Percentiles rank a stretch among this genome's conserved stretches.
phyloP scores from a whole-genome alignment of 192 early-diverging fungal species.

The Umbelopsis vinacea region DNA sequence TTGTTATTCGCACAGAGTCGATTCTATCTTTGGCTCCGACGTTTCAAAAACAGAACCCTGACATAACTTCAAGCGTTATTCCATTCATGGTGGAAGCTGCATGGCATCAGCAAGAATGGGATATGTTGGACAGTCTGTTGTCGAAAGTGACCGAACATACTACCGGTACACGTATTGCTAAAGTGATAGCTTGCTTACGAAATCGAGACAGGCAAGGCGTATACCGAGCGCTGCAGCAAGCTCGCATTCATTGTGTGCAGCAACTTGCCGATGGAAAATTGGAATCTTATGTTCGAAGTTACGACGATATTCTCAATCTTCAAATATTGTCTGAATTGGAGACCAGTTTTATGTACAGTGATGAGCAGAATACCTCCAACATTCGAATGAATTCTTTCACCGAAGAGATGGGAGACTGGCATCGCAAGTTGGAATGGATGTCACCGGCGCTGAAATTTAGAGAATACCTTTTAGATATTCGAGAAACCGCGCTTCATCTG shows the following conservation, averaged over 20 bases:
- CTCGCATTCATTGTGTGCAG: conserved; percentile 50
- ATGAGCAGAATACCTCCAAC: background rate
- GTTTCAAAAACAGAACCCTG: conserved; percentile 41
- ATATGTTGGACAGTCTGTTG: conserved; percentile 50
- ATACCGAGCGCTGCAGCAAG: conserved; percentile 40
- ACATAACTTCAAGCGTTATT: conserved; percentile 55
- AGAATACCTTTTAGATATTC: background rate
- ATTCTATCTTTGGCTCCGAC: conserved; percentile 57
- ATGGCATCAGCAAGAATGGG: conserved; percentile 71
- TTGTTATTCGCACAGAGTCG: conserved; percentile 42
- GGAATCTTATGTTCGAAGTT: conserved; percentile 66
- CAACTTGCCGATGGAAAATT: conserved; percentile 63
- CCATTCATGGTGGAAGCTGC: conserved; percentile 60
- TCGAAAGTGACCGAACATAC: conserved; percentile 38
- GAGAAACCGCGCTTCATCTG: background rate
- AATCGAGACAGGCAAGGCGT: conserved; percentile 40
- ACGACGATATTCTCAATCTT: conserved; percentile 65
- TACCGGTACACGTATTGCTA: conserved; percentile 64
- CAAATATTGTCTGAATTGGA: conserved; percentile 74
- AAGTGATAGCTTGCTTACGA: conserved; percentile 51
- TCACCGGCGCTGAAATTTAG: background rate
- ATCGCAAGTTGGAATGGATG: conserved; percentile 9
- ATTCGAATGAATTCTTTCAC: background rate
- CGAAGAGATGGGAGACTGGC: background rate
- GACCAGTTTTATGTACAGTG: conserved; percentile 15